phyloP scores from a whole-genome alignment of 129 eudicot genomes.

The Calendula officinalis region DNA sequence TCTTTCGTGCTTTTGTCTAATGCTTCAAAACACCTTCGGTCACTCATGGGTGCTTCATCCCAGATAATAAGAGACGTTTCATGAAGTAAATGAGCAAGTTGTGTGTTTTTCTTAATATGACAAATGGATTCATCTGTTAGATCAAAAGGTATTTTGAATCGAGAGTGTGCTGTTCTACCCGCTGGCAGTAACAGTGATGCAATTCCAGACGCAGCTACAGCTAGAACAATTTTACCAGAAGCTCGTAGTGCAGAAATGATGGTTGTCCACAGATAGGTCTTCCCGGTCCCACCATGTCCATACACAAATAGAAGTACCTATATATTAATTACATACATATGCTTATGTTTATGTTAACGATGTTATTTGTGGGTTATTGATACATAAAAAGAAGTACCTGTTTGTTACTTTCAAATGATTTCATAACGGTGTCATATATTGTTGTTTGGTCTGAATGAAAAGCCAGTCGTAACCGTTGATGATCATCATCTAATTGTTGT shows the following conservation, averaged over 20 bases:
- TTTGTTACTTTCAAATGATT: background rate
- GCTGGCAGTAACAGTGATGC: slow-evolving; percentile 1
- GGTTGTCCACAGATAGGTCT: no score
- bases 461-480: background rate
- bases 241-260: no score
- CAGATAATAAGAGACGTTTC: background rate
- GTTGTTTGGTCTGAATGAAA: no score
- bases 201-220: background rate
- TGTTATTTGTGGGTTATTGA: no score
- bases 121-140: background rate
- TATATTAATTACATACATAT: no score
- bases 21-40: slow-evolving; percentile 1
- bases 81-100: background rate
- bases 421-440: background rate
- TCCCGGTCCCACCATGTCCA: no score
- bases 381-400: background rate
- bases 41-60: slow-evolving; percentile 8
- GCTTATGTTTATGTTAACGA: no score
- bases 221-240: no score
- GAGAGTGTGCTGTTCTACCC: background rate
- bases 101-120: slow-evolving; percentile 2
- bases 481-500: background rate
- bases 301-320: no score
- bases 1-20: background rate
- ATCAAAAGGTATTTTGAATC: background rate